These are phyloP conservation scores for Elsinoe australis DNA, from an alignment of 2,329 filamentous ascomycete genomes.

Conservation along the genomic window DNA sequence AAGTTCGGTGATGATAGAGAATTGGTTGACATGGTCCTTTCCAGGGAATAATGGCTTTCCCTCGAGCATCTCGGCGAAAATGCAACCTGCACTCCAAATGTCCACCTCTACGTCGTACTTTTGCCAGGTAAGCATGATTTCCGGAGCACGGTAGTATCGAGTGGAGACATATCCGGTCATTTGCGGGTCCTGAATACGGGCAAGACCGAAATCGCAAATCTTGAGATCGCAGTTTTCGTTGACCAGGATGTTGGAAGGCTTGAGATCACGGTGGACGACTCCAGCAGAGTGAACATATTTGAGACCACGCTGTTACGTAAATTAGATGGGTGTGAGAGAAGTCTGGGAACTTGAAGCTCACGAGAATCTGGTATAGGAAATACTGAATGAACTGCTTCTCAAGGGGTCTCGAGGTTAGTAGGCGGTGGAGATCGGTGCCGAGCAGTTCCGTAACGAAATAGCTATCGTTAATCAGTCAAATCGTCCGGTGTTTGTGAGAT, in stretches of 20 bases:
- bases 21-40: constrained; percentile 99
- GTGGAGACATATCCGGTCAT: constrained; percentile 99
- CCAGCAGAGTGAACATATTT: constrained; percentile 99
- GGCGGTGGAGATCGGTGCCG: constrained; percentile 89
- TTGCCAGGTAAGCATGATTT: constrained; percentile 99
- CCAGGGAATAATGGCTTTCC: constrained; percentile 97
- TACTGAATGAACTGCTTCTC: constrained; percentile 99
- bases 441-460: constrained; percentile 98
- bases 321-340: too few species aligned
- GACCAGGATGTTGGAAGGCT: constrained; percentile 97
- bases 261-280: constrained; percentile 93
- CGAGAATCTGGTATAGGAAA: constrained; percentile 98
- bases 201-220: constrained; percentile 97
- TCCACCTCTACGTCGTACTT: constrained; percentile 99
- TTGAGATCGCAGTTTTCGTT: constrained; percentile 99
- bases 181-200: constrained; percentile 95
- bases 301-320: constrained; percentile 63
- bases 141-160: constrained; percentile 94
- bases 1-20: constrained; percentile 97
- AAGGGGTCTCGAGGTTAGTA: constrained; percentile 87
- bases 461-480: constrained; percentile 40
- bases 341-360: constrained; percentile 41
- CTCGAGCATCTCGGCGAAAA: constrained; percentile 98
- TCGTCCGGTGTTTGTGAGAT: too few species aligned
- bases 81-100: constrained; percentile 98